phyloP scores from a whole-genome alignment of 1,139 yeast species.

The Blastobotrys buckinghamii region DNA sequence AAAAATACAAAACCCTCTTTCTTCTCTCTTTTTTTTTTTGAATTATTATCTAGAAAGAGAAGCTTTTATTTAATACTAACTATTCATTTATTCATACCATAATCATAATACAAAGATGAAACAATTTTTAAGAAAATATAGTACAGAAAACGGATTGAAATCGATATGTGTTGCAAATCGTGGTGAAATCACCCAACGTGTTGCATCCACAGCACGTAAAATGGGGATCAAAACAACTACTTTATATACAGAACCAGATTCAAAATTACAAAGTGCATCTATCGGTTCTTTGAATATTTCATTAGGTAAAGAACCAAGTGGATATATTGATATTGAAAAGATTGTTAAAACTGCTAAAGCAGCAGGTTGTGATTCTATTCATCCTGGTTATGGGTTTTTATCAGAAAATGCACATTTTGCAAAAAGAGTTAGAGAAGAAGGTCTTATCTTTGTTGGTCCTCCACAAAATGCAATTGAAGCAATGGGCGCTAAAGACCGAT shows the following conservation, averaged over 20 bases:
- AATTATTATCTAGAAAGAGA: too few species aligned
- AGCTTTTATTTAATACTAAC: neutral
- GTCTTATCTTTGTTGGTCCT: conserved; percentile 44
- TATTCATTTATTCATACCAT: neutral
- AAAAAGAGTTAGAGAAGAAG: conserved; percentile 33
- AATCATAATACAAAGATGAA: neutral
- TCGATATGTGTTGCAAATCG: conserved; percentile 42
- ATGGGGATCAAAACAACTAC: conserved; percentile 38
- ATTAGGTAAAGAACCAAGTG: conserved; percentile 39
- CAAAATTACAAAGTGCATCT: conserved; percentile 39
- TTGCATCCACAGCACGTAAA: conserved; percentile 37
- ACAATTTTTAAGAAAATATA: conserved; percentile 11
- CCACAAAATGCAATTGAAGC: conserved; percentile 35
- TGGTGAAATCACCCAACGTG: conserved; percentile 45
- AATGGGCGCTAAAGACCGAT: conserved; percentile 34
- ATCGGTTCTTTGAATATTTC: conserved; percentile 35
- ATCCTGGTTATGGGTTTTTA: conserved; percentile 45
- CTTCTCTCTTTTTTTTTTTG: neutral
- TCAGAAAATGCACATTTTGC: conserved; percentile 43
- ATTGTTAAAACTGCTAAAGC: conserved; percentile 39
- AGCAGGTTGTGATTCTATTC: conserved; percentile 38
- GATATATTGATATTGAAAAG: conserved; percentile 41
- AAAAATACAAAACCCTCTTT: too few species aligned
- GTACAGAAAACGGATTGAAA: conserved; percentile 25
- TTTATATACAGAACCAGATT: conserved; percentile 41